These are phyloP conservation scores for Auriscalpium vulgare DNA, from an alignment of 768 basidiomycete genomes.

Conservation along the genomic window DNA sequence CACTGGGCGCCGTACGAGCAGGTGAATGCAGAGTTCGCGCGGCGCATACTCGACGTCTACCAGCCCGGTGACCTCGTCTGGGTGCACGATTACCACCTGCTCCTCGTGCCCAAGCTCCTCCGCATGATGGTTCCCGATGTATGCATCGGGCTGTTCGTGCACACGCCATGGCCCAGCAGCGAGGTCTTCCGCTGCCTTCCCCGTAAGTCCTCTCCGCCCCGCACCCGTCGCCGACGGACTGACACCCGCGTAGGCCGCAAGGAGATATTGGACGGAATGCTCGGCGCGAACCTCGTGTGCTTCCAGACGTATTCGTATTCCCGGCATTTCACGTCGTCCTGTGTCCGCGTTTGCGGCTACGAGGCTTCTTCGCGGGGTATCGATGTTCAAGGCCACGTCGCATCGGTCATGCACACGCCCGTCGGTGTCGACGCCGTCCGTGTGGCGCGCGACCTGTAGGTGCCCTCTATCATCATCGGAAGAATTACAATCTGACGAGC, in stretches of 20 bases:
- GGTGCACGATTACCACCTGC: conserved; percentile 94
- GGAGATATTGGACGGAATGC: conserved; percentile 96
- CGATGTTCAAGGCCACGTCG: conserved; percentile 82
- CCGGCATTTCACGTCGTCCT: conserved; percentile 90
- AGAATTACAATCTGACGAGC: neutral
- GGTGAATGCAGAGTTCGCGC: conserved; percentile 81
- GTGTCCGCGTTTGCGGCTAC: conserved; percentile 93
- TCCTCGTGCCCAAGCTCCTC: conserved; percentile 82
- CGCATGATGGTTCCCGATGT: conserved; percentile 62
- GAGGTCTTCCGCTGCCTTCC: conserved; percentile 95
- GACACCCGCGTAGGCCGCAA: conserved; percentile 47
- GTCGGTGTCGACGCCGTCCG: conserved; percentile 93
- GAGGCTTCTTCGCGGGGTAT: conserved; percentile 67
- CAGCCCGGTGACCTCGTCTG: conserved; percentile 68
- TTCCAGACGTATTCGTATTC: conserved; percentile 98
- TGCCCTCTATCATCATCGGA: conserved; percentile 23
- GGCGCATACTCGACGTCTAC: conserved; percentile 67
- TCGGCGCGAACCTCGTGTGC: conserved; percentile 91
- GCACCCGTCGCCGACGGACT: no score
- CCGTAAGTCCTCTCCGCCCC: conserved; percentile 38
- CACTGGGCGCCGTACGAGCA: conserved; percentile 76
- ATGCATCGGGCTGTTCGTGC: conserved; percentile 87
- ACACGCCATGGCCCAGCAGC: conserved; percentile 95
- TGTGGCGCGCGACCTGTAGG: conserved; percentile 66
- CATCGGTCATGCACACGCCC: conserved; percentile 81